Evolutionary conservation across 176 grass and related monocot genomes (phyloP), one percentile per base, ranked within the genome.

Genomic region (Oryza officinalis): DNA sequence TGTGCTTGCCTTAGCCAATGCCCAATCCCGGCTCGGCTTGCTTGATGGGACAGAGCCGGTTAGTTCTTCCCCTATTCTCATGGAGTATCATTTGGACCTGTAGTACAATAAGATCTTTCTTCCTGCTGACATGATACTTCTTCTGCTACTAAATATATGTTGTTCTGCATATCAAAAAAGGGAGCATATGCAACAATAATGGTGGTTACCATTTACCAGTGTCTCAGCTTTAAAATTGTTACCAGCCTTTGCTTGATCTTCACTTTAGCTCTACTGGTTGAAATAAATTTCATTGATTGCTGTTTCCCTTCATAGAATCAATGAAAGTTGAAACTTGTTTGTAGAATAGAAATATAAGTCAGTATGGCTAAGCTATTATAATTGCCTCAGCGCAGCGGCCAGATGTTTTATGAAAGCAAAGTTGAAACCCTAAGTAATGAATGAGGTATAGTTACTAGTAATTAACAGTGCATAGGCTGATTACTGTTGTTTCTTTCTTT

Each of bases 1-100:
- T 31, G 83, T 93, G 46, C 88, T 98, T 74, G 86, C 83, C 37
- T 86, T 95, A 83, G 87, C 96, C 71, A 98, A 95, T 95, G 93
- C 96, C 83, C 96, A 98, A 44, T 90, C 91, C 69, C 69, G 57
- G 44, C 83, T 93, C 45, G 76, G 74, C 41, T 46, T 98, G 77
- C 82, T 49, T 65, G 28, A 13, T 74, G 90, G 22, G 30, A 79
- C 72, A 52, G 96, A 98, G 63, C 93, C 91, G 5, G 96, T 98
- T 50, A 86, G 93, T 87, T 84, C 14, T 41, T 72, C 64, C 84
- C 7, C 70, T 52, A 38, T 63, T 83, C 27, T 50, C 49, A 57
- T 25, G 27, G 57, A 13, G 4, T 26, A 22, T 69, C 54, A 81
- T 81, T 10, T 77, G 13, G 30, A 28, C 69, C 2, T 57, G 23